Base-by-base conservation (phyloP, 169 alveolate species). In the Condylostoma magnum region DNA sequence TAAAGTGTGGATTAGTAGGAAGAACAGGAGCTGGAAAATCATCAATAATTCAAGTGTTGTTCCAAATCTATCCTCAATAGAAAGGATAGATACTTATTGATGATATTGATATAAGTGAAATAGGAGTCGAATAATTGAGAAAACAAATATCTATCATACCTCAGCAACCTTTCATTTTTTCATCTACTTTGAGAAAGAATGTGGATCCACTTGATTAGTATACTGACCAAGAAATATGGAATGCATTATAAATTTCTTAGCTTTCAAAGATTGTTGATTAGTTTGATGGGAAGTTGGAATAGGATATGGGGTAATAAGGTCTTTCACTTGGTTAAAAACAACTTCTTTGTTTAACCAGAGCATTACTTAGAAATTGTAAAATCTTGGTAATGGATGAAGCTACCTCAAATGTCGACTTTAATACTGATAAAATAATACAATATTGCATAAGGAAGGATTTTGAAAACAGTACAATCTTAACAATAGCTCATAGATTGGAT, bases 11-110 rank as follows among this genome's bases (percentile, higher is more conserved):
- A 3, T 79, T 95, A 43, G 91, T 95, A 52, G 99, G 99, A 1
- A 87, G 97, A 55, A 96, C 98, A 22, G 99, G 99, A 15, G 92
- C 98, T 4, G 99, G 99, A 0, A 96, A 96, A 77, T 75, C 95
- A 10, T 89, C 98, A 8, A 67, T 96, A 31, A 54, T 95, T 18
- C 83, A 91, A 69, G 83, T 93, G 30, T 78, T 94, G 33, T 89
- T 95, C 70, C 82, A 98, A 46, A 77, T 94, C 27, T 79, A 85
- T n/a, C 93, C 90, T 51, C 74, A 86, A 1, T 72, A 65, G 31
- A 60, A 72, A 0, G 97, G 96, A 20, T 57, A 67, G 31, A 78
- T 82, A 6, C 20, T 69, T 33, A 51, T 93, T 46, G 96, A 91
- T 56, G 91, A 78, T 34, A 36, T 78, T 34, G 91, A 86, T 67